Evolutionary conservation across 345 rosid species (phyloP), one percentile per base, ranked within the genome.

Genomic region (Populus ilicifolia): DNA sequence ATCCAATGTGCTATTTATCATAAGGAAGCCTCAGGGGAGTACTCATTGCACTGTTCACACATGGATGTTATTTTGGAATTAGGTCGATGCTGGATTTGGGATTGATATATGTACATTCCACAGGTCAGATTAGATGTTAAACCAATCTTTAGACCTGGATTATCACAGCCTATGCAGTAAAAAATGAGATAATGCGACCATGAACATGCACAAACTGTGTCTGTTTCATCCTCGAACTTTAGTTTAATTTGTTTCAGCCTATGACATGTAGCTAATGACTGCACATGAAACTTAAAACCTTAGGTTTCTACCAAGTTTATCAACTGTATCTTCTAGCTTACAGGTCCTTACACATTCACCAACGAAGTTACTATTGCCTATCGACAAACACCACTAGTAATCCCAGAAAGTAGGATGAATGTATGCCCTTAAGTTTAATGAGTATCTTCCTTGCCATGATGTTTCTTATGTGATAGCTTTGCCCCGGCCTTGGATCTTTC

Each of bases 391-490:
- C 94, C 94, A 11, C 82, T 90, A 27, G 13, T 75, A 21, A 85
- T 92, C 79, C 96, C 96, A 0, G 85, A 86, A 82, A 88, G 66
- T 44, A 92, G 97, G 82, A 78, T 93, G 78, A 82, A 90, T 77
- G 88, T 89, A 56, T 93, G 99, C 67, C 99, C 99, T 27, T 70
- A 75, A 70, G 77, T 87, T 85, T 86, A 92, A 92, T 61, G 99
- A 93, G 85, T 87, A 93, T 63, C 88, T 89, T 35, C 98, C 98
- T 65, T 96, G 99, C 83, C 98, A 96, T 78, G 89, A 96, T 75
- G 75, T 78, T 69, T 66, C 82, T 27, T 92, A 90, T 59, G 87
- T 93, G 39, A 84, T 86, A 2, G 78, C 77, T 50, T 74, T 96
- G 88, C 87, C 30, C 90, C 84, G 5, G 85, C 75, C 72, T 91